Evolutionary conservation across 2,329 filamentous ascomycete genomes (phyloP), one percentile per base, ranked within the genome.

Genomic region (Colletotrichum navitas): DNA sequence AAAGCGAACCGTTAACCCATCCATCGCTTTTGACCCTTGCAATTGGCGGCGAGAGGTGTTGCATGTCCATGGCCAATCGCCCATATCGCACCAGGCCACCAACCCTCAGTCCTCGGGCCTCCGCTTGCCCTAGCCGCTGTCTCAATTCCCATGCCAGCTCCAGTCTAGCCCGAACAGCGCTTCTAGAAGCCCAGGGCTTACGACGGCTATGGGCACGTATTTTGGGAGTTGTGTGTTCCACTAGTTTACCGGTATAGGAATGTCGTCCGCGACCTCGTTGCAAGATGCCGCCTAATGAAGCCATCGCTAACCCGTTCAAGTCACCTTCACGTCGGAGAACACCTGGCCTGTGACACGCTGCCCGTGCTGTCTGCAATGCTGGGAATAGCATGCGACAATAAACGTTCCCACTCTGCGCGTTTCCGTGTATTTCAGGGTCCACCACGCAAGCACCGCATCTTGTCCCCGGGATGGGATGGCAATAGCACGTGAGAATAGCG

Each of bases 311-410:
- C 32, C 24, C 54, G 65, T 49, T 68, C 36, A 36, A 45, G 58
- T 55, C 32, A 34, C 12, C 18, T 47, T 24, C n/a, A 36, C 39
- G 54, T 64, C 26, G 41, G 59, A 64, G 59, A 63, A 69, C 54
- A 41, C 47, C 39, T 69, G 69, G 66, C 69, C 65, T 72, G 66
- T 64, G 66, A 69, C 49, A 55, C 26, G 32, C 39, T 18, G 47
- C 59, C 65, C 47, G 54, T 69, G 69, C 65, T 61, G 24, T 11
- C 18, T 69, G 54, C 60, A 5, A 64, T 66, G 45, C 69, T 69
- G 47, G 59, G 66, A 69, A 72, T 69, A 72, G 66, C 60, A 54
- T 69, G 66, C 66, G 59, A 56, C 69, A 36, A 36, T 41, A 68
- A 51, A 51, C 32, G 24, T 36, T 69, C 32, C 39, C 39, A 64